Evolutionary conservation across 495 filamentous ascomycete species (phyloP).

Genomic region (Xylaria bambusicola): DNA sequence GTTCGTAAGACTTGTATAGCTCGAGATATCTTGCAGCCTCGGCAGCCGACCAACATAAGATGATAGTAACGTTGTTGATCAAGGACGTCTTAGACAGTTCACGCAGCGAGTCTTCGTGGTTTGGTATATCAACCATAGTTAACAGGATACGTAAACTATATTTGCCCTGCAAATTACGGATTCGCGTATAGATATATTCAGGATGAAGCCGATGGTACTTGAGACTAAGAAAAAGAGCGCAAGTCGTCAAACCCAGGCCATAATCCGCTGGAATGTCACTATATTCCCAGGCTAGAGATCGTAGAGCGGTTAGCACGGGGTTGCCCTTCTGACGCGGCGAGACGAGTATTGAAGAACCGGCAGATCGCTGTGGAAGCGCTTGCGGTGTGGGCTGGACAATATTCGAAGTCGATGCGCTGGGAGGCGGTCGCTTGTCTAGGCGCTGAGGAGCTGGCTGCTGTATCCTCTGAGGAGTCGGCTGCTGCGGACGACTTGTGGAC

Average conservation of each 20-base stretch:
- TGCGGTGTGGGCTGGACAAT: slow-evolving; percentile 88
- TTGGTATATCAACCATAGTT: slow-evolving; percentile 89
- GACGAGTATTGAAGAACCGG: slow-evolving; percentile 79
- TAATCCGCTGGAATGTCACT: slow-evolving; percentile 94
- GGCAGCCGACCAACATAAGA: slow-evolving; percentile 89
- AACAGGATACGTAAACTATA: slow-evolving; percentile 84
- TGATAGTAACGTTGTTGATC: slow-evolving; percentile 86
- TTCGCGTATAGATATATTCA: slow-evolving; percentile 95
- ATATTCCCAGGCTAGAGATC: slow-evolving; percentile 92
- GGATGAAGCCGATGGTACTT: slow-evolving; percentile 98
- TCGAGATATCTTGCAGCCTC: slow-evolving; percentile 94
- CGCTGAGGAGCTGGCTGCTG: slow-evolving; percentile 39
- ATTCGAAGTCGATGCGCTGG: slow-evolving; percentile 41
- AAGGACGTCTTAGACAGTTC: slow-evolving; percentile 83
- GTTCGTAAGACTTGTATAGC: slow-evolving; percentile 88
- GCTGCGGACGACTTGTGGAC: slow-evolving; percentile 37
- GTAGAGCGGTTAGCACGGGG: slow-evolving; percentile 81
- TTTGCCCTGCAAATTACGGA: slow-evolving; percentile 73
- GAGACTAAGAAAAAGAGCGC: slow-evolving; percentile 87
- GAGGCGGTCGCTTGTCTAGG: slow-evolving; percentile 43
- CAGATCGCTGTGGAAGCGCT: slow-evolving; percentile 65
- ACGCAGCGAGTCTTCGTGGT: slow-evolving; percentile 75
- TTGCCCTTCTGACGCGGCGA: slow-evolving; percentile 89
- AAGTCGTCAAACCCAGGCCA: slow-evolving; percentile 82
- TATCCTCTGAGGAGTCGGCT: slow-evolving; percentile 28